A percentile compares a stretch with the other conserved stretches of the same genome.
Evolutionary conservation across 495 filamentous ascomycete species (phyloP).

Genomic region (Pyronema domesticum): DNA sequence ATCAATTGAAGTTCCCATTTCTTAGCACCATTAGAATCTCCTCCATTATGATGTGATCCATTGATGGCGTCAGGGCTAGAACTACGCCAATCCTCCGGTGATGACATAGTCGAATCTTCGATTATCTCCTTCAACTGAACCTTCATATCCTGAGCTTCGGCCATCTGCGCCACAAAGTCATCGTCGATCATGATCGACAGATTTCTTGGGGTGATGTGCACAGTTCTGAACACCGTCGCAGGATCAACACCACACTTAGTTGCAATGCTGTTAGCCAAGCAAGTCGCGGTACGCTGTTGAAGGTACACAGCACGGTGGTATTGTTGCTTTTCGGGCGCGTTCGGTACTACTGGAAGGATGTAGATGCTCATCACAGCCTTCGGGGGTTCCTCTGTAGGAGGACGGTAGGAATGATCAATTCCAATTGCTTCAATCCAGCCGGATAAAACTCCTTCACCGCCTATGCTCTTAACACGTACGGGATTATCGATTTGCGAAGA

Average conservation of each 20-base stretch:
- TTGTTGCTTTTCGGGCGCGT: constrained; percentile 36
- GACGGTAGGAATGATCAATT: constrained; percentile 68
- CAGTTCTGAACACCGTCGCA: constrained; percentile 43
- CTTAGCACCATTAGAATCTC: constrained; percentile 30
- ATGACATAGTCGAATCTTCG: constrained; percentile 19
- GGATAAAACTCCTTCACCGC: constrained; percentile 36
- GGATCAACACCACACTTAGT: constrained; percentile 64
- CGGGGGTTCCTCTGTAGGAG: constrained; percentile 49
- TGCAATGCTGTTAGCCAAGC: constrained; percentile 53
- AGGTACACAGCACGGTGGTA: constrained; percentile 81
- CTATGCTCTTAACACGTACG: constrained; percentile 12
- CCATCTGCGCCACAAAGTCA: constrained; percentile 67
- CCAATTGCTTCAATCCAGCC: constrained; percentile 85
- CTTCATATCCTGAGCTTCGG: constrained; percentile 82
- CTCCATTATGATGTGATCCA: constrained; percentile 10
- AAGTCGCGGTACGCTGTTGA: constrained; percentile 49
- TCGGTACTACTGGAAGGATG: constrained; percentile 41
- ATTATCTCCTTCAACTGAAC: constrained; percentile 26
- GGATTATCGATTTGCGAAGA: constrained; percentile 15
- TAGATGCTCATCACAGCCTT: constrained; percentile 67
- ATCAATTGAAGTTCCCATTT: constrained; percentile 22
- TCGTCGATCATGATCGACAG: constrained; percentile 78
- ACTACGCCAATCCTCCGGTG: constrained; percentile 19
- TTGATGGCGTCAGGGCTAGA: constrained; percentile 3
- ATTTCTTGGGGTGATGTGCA: constrained; percentile 53